Conservation (phyloP, 768 basidiomycete species). For the Russula brevipes region DNA sequence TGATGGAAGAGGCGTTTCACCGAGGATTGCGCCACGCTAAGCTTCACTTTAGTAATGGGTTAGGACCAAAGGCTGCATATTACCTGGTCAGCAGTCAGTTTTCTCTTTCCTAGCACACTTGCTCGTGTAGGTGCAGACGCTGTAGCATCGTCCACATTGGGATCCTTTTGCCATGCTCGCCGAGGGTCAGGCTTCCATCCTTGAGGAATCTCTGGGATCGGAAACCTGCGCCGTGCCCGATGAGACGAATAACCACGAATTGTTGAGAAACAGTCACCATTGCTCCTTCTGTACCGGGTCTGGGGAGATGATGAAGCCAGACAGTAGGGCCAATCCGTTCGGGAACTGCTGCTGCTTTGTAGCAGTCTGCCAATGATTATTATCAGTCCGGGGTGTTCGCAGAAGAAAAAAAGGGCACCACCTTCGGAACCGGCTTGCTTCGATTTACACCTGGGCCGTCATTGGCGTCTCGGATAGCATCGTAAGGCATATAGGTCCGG, state of each 20-base stretch:
- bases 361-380: conserved; percentile 25
- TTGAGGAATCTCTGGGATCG: conserved; percentile 71
- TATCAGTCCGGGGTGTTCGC: background rate
- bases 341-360: conserved; percentile 46
- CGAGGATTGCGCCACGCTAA: conserved; percentile 77
- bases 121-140: conserved; percentile 48
- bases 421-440: conserved; percentile 9
- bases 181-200: conserved; percentile 85
- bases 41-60: background rate
- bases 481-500: conserved; percentile 57
- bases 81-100: conserved; percentile 22
- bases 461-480: conserved; percentile 57
- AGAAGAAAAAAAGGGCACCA: background rate
- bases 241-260: conserved; percentile 23
- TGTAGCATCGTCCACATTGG: conserved; percentile 35
- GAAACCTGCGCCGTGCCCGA: conserved; percentile 55
- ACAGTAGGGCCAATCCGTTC: conserved; percentile 67
- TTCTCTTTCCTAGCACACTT: conserved; percentile 39
- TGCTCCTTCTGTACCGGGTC: conserved; percentile 63
- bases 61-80: too few relatives aligned
- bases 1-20: conserved; percentile 69
- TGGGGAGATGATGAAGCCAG: conserved; percentile 69
- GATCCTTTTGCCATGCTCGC: conserved; percentile 58
- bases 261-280: conserved; percentile 44
- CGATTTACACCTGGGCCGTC: conserved; percentile 45